These are phyloP conservation scores for Trametes coccinea DNA, from an alignment of 768 basidiomycete species.

Conservation along the genomic window DNA sequence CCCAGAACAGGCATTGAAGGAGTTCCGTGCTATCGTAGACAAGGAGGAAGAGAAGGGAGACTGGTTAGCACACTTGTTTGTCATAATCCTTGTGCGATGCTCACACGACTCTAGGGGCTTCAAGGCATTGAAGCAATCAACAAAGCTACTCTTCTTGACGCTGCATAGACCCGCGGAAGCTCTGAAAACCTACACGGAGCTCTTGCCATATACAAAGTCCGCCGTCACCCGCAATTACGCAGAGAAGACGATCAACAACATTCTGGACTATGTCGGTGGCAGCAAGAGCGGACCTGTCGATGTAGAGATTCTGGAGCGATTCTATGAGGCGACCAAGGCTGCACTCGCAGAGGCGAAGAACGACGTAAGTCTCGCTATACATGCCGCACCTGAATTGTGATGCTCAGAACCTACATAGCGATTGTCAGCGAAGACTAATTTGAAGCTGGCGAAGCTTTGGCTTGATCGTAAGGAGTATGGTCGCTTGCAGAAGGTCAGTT, in stretches of 20 bases:
- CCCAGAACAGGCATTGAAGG: conserved; percentile 87
- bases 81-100: background rate
- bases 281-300: conserved; percentile 76
- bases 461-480: conserved; percentile 89
- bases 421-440: conserved; percentile 90
- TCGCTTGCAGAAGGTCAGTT: conserved; percentile 73
- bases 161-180: conserved; percentile 83
- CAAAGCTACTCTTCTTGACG: conserved; percentile 85
- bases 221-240: conserved; percentile 95
- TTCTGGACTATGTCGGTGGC: conserved; percentile 96
- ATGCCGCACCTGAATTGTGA: background rate
- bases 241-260: conserved; percentile 98
- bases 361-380: conserved; percentile 56
- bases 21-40: conserved; percentile 85
- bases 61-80: conserved; percentile 58
- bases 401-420: conserved; percentile 49
- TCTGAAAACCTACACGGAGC: conserved; percentile 77
- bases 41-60: conserved; percentile 93
- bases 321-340: conserved; percentile 91
- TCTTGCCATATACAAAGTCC: conserved; percentile 93
- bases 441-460: conserved; percentile 98
- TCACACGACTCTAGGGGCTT: conserved; percentile 79
- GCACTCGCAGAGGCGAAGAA: conserved; percentile 94
- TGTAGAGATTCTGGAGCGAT: conserved; percentile 87
- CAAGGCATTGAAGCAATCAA: conserved; percentile 97